Conservation (phyloP, 805 yeast species). For the Nakazawaea peltata region DNA sequence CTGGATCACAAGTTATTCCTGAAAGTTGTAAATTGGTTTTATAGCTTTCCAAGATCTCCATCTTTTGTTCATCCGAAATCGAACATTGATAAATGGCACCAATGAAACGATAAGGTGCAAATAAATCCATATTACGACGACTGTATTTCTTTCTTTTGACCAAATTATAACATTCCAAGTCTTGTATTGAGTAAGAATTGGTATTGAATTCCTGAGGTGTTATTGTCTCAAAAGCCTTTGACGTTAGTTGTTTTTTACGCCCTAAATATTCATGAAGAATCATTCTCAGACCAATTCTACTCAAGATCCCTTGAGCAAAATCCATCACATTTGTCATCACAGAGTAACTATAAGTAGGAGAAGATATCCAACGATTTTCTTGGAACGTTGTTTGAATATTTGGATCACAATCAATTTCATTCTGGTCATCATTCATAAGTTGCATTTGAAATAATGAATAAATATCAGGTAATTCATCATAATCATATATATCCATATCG, state of each 20-base stretch:
- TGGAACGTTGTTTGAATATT: no score
- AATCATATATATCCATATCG: background rate
- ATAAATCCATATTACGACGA: slow-evolving; percentile 33
- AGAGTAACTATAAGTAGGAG: background rate
- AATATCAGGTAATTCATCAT: background rate
- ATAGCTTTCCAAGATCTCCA: slow-evolving; percentile 10
- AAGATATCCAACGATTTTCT: background rate
- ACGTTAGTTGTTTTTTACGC: slow-evolving; percentile 1
- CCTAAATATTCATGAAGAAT: slow-evolving; percentile 4
- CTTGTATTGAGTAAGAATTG: slow-evolving; percentile 3
- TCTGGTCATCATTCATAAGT: background rate
- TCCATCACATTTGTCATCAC: slow-evolving; percentile 2
- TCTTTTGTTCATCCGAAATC: slow-evolving; percentile 21
- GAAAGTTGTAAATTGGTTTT: slow-evolving; percentile 10
- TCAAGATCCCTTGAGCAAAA: slow-evolving; percentile 7
- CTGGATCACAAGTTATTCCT: slow-evolving; percentile 25
- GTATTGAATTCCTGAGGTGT: slow-evolving; percentile 7
- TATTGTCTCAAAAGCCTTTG: slow-evolving; percentile 4
- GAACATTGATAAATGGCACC: slow-evolving; percentile 58
- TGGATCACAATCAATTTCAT: slow-evolving; percentile 3
- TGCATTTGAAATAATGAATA: background rate
- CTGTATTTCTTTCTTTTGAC: slow-evolving; percentile 52
- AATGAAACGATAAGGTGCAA: slow-evolving; percentile 48
- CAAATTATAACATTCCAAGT: slow-evolving; percentile 43
- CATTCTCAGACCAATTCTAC: background rate